Evolutionary conservation across 805 yeast genomes (phyloP).

Genomic region (Dipodascopsis uninucleata): DNA sequence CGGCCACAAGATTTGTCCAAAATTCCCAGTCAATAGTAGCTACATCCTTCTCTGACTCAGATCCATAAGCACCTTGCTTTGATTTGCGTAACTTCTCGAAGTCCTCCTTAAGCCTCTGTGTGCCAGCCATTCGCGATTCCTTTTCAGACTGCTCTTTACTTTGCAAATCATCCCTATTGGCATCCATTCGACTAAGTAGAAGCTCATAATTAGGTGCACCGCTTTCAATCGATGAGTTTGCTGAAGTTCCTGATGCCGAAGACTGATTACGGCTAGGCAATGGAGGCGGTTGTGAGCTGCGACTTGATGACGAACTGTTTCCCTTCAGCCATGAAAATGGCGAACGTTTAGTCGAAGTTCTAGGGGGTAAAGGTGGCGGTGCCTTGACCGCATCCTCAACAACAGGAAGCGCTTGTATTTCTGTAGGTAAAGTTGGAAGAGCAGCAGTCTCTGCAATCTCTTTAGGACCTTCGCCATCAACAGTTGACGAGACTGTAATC

Average conservation of each 20-base stretch:
- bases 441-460: neutral
- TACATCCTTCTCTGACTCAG: constrained; percentile 38
- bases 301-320: constrained; percentile 1
- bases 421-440: neutral
- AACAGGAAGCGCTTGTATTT: constrained; percentile 1
- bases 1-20: constrained; percentile 79
- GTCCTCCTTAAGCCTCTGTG: constrained; percentile 36
- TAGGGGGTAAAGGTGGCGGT: constrained; percentile 21
- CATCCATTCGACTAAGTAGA: constrained; percentile 56
- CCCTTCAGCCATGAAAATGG: constrained; percentile 35
- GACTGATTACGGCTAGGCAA: too few species aligned
- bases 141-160: constrained; percentile 50
- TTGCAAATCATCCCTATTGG: constrained; percentile 50
- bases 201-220: constrained; percentile 45
- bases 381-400: constrained; percentile 1
- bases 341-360: constrained; percentile 21
- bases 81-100: constrained; percentile 31
- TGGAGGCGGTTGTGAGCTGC: constrained; percentile 21
- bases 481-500: too few species aligned
- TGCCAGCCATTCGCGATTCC: constrained; percentile 49
- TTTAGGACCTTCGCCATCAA: neutral
- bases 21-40: constrained; percentile 44
- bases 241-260: constrained; percentile 32
- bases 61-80: constrained; percentile 1
- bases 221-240: constrained; percentile 33